phyloP scores from a whole-genome alignment of 2,329 filamentous ascomycete species.

The Gnomoniopsis smithogilvyi region DNA sequence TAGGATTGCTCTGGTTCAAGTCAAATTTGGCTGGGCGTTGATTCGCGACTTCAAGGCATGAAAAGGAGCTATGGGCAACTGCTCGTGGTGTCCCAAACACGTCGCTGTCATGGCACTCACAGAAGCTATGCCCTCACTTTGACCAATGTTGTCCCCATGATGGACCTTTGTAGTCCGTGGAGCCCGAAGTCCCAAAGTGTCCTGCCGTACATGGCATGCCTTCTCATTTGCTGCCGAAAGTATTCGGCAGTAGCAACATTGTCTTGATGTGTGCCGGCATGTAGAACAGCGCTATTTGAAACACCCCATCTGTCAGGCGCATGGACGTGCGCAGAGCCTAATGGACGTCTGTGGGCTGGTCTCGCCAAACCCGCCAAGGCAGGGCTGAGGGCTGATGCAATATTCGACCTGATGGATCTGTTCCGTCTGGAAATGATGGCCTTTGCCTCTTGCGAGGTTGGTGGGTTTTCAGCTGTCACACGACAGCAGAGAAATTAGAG shows the following conservation, averaged over 20 bases:
- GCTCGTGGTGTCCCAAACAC: not conserved
- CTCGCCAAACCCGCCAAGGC: not conserved
- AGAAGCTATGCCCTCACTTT: not conserved
- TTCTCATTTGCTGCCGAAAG: too few relatives aligned
- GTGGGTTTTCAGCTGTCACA: slow-evolving; percentile 8
- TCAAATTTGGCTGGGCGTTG: not conserved
- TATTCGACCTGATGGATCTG: not conserved
- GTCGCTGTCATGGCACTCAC: not conserved
- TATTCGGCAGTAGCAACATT: too few relatives aligned
- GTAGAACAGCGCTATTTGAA: slow-evolving; percentile 5
- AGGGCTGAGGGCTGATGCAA: slow-evolving; percentile 7
- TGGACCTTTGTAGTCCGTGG: not conserved
- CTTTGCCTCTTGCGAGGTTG: not conserved
- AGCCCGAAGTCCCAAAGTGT: not conserved
- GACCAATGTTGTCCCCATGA: not conserved
- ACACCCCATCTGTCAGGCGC: slow-evolving; percentile 4
- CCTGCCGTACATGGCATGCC: not conserved
- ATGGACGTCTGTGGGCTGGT: slow-evolving; percentile 14
- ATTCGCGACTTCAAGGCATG: not conserved
- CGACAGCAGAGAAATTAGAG: slow-evolving; percentile 10
- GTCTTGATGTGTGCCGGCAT: too few relatives aligned
- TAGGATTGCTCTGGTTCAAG: too few relatives aligned
- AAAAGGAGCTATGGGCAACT: not conserved
- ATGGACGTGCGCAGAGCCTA: not conserved
- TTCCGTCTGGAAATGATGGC: slow-evolving; percentile 1